Base-by-base conservation (phyloP, 1,284 basidiomycete genomes). In the Chalciporus sp. region DNA sequence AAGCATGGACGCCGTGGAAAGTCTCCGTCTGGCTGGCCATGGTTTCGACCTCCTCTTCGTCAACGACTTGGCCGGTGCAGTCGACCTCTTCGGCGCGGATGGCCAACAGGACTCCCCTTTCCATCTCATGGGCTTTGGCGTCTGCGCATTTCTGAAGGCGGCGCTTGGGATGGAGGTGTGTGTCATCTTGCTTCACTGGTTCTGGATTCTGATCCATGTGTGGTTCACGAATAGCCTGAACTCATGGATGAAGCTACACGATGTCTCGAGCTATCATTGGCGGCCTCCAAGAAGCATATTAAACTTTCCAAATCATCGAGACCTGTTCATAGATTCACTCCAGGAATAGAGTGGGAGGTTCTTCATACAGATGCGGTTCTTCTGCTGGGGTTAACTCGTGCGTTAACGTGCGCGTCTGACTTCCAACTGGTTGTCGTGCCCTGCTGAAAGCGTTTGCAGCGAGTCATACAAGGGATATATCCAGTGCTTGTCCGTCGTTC, bases 131-230 rank as follows among this genome's bases (percentile, higher is more conserved):
- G 89, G 89, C 2, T 72, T 83, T 1, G 90, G 88, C n/a, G 82
- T 85, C 0, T 85, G 84, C 56, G 80, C 82, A 1, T 91, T 91
- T 61, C 72, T 92, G 29, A 84, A 90, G 68, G 90, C 89, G 2
- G 88, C 86, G 1, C 71, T 92, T n/a, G 86, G 88, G 17, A 84
- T 91, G 84, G 89, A 92, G 80, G 85, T 85, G 42, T n/a, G 75
- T 66, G 23, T 14, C 23, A 11, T 28, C 31, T 19, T 1, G 16
- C n/a, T 19, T 2, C 27, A 8, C 39, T 2, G 19, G 3, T 35
- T 7, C n/a, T 39, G 8, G 23, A 29, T 47, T 7, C 7, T 10
- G 44, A 35, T 12, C 14, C 8, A 42, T 26, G 23, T 7, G 4
- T 12, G 14, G 27, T 28, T 16, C 11, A 11, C 23, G n/a, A 4